Evolutionary conservation across 2,329 filamentous ascomycete species (phyloP), one percentile per base, ranked within the genome.

Genomic region (Pseudogymnoascus sp.): DNA sequence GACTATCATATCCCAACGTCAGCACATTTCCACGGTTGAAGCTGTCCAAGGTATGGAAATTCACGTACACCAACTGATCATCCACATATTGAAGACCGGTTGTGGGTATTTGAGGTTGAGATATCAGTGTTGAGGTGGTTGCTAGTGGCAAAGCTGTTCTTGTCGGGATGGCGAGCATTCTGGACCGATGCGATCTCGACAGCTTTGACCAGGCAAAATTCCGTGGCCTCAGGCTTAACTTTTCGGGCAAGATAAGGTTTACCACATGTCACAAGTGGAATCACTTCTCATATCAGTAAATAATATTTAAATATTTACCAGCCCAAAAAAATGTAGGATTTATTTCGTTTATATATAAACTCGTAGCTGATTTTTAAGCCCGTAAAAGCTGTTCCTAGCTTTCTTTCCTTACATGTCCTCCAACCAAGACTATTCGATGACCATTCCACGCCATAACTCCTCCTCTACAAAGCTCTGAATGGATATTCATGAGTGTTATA

Each of bases 51-150:
- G 35, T 24, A 38, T 16, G 59, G 44, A 29, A 31, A 8, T 13
- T 44, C 69, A 81, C 86, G 75, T 91, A 96, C 91, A 96, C 91
- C 92, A 96, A 85, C 93, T 92, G 76, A 96, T 79, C 77, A 96
- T 89, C 91, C 91, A 96, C 92, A 96, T 96, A 50, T 65, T 72
- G 64, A 29, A 53, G 13, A 19, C 24, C 42, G 19, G 33, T 63
- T 63, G 53, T 56, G 19, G 42, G 29, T 33, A 47, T 59, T 59
- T 61, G 50, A 40, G 50, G 38, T 40, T 63, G 31, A 37, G 62
- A 29, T 37, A 37, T 61, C 40, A 35, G 47, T n/a, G 38, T 62
- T 61, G 38, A 61, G 24, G 59, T 38, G 38, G 14, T 38, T 38
- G 59, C 59, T 61, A 44, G 38, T 56, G 26, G 50, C 29, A 56